phyloP scores from a whole-genome alignment of 768 basidiomycete species.

The Crepidotus variabilis region DNA sequence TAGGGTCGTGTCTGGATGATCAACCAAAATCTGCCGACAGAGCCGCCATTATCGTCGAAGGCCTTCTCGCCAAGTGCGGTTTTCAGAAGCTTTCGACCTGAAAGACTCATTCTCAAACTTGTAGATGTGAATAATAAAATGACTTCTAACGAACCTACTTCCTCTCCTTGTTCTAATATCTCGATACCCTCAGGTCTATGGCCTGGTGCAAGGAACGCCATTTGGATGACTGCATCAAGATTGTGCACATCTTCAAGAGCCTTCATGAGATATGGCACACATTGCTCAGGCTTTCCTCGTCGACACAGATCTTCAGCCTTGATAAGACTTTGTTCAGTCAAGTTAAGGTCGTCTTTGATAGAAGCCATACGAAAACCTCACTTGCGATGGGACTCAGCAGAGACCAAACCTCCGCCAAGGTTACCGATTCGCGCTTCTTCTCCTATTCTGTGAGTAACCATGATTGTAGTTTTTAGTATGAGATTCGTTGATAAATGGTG shows the following conservation, averaged over 20 bases:
- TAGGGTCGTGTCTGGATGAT: conserved; percentile 40
- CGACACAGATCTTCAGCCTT: conserved; percentile 33
- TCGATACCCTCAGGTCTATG: conserved; percentile 20
- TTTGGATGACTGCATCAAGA: conserved; percentile 34
- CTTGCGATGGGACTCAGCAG: conserved; percentile 22
- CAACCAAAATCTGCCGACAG: conserved; percentile 33
- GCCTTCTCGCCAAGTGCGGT: conserved; percentile 24
- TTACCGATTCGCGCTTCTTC: conserved; percentile 17
- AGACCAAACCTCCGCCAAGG: conserved; percentile 23
- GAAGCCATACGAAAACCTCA: conserved; percentile 5
- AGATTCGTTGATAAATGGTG: too few relatives aligned
- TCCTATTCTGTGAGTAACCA: conserved; percentile 4
- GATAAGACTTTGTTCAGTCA: conserved; percentile 22
- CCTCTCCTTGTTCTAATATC: conserved; percentile 23
- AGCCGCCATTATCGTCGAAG: conserved; percentile 33
- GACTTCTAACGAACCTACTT: not conserved
- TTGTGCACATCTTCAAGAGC: conserved; percentile 38
- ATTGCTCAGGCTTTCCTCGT: conserved; percentile 26
- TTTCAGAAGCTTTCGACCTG: conserved; percentile 26
- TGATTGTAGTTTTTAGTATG: not conserved
- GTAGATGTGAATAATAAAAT: too few relatives aligned
- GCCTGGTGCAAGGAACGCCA: conserved; percentile 28
- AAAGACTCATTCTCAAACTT: not conserved
- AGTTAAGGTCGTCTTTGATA: not conserved
- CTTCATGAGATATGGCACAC: conserved; percentile 33